phyloP scores from a whole-genome alignment of 192 early-diverging fungal species.

The Funneliformis mosseae region DNA sequence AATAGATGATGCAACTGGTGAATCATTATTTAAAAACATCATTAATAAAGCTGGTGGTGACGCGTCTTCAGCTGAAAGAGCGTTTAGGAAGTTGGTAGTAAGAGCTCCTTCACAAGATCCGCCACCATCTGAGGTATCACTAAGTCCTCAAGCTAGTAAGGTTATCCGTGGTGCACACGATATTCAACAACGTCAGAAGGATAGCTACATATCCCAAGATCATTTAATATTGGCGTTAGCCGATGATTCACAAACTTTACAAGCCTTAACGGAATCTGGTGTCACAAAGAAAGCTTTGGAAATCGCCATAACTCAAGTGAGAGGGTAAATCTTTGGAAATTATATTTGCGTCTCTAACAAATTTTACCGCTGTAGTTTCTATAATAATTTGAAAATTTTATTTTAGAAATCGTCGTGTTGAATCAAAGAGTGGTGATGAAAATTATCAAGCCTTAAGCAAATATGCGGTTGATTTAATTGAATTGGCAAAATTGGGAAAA shows the following conservation, averaged over 20 bases:
- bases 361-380: not conserved
- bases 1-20: slow-evolving; percentile 79
- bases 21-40: slow-evolving; percentile 74
- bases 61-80: slow-evolving; percentile 71
- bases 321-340: slow-evolving; percentile 36
- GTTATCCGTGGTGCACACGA: slow-evolving; percentile 77
- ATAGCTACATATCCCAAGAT: slow-evolving; percentile 86
- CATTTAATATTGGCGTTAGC: slow-evolving; percentile 85
- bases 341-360: not conserved
- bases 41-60: slow-evolving; percentile 86
- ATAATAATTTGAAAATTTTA: not conserved
- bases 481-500: slow-evolving; percentile 82
- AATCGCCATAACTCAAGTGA: slow-evolving; percentile 70
- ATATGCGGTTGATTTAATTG: slow-evolving; percentile 90
- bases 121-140: slow-evolving; percentile 72
- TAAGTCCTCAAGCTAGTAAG: slow-evolving; percentile 63
- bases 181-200: slow-evolving; percentile 83
- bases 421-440: slow-evolving; percentile 82
- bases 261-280: slow-evolving; percentile 69
- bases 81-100: slow-evolving; percentile 75
- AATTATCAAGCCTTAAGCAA: slow-evolving; percentile 92
- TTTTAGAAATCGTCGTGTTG: slow-evolving; percentile 77
- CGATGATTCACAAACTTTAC: slow-evolving; percentile 64
- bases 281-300: slow-evolving; percentile 72
- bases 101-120: slow-evolving; percentile 85